These are phyloP conservation scores for Iris macrosiphon DNA, from an alignment of 106 monocot genomes.

Conservation along the genomic window DNA sequence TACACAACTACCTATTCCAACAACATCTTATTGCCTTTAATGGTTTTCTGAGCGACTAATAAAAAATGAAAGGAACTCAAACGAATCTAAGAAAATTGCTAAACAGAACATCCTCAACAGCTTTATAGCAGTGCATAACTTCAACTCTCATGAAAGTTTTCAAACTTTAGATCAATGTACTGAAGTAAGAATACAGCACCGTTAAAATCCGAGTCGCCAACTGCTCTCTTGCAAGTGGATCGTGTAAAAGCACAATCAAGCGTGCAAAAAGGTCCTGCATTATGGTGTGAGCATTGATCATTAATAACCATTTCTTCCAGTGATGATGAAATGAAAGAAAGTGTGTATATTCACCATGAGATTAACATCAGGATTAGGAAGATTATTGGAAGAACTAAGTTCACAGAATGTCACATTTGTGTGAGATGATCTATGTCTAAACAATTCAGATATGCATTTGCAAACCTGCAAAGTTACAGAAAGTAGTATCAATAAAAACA, in stretches of 20 bases:
- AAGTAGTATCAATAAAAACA: background rate
- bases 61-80: too few species aligned
- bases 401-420: constrained; percentile 29
- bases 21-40: too few species aligned
- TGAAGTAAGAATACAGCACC: constrained; percentile 23
- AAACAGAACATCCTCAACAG: background rate
- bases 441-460: constrained; percentile 87
- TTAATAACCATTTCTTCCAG: background rate
- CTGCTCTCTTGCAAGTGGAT: constrained; percentile 85
- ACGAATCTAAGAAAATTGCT: too few species aligned
- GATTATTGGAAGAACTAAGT: constrained; percentile 46
- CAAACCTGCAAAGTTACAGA: constrained; percentile 57
- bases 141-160: too few species aligned
- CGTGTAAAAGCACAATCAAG: constrained; percentile 82
- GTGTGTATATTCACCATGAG: background rate
- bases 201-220: constrained; percentile 77
- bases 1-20: too few species aligned
- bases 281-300: background rate
- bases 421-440: constrained; percentile 43
- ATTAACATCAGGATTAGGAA: constrained; percentile 73
- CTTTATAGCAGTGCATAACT: background rate
- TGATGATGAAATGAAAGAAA: background rate
- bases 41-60: too few species aligned
- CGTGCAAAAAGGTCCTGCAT: constrained; percentile 96
- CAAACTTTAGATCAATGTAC: too few species aligned